Conservation (phyloP, 495 filamentous ascomycete genomes). For the Podospora fimiseda region DNA sequence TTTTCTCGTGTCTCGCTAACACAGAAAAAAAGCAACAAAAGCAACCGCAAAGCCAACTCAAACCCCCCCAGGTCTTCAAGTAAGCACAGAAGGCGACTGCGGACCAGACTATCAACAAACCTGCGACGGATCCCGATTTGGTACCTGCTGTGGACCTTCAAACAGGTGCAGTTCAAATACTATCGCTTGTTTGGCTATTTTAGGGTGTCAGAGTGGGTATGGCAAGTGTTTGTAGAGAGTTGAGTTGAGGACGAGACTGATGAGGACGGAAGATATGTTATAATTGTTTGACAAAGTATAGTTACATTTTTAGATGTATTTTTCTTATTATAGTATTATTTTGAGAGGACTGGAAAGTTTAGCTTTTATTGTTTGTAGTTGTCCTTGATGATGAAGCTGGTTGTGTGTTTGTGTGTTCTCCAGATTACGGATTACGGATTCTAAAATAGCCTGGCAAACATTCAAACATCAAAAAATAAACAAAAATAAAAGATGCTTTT, state of each 20-base stretch:
- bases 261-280: too few relatives aligned
- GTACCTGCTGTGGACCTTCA: constrained; percentile 32
- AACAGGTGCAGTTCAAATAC: constrained; percentile 24
- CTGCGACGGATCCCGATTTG: constrained; percentile 30
- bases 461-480: background rate
- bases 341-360: too few relatives aligned
- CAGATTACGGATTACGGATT: too few relatives aligned
- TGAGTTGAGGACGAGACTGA: too few relatives aligned
- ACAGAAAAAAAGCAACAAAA: background rate
- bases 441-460: background rate
- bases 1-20: constrained; percentile 3
- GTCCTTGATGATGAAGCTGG: too few relatives aligned
- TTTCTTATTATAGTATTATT: too few relatives aligned
- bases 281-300: too few relatives aligned
- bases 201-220: constrained; percentile 25
- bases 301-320: too few relatives aligned
- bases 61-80: constrained; percentile 8
- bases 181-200: constrained; percentile 17
- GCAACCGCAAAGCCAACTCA: background rate
- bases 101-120: constrained; percentile 24
- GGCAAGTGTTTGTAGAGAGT: constrained; percentile 26
- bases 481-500: background rate
- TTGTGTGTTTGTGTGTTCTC: background rate
- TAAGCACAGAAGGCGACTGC: constrained; percentile 19
- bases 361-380: too few relatives aligned